Percentiles rank a stretch among this genome's conserved stretches.
These are phyloP conservation scores for Schizophyllum amplum DNA, from an alignment of 1,284 basidiomycete species.

Conservation along the genomic window DNA sequence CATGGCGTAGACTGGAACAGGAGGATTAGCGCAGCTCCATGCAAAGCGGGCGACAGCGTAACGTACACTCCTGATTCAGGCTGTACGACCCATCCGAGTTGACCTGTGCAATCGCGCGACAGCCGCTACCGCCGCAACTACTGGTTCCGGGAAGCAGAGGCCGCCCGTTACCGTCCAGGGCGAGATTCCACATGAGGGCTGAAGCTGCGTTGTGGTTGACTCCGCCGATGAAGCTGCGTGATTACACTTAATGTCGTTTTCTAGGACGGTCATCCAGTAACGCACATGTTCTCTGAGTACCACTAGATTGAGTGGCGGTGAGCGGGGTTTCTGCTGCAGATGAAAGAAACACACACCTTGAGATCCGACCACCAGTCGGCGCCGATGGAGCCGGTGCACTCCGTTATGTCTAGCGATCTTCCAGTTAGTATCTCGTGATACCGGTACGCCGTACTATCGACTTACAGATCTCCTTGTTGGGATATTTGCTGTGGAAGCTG, in stretches of 20 bases:
- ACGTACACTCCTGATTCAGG: slow-evolving; percentile 64
- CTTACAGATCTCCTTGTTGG: slow-evolving; percentile 32
- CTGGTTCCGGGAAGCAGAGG: slow-evolving; percentile 57
- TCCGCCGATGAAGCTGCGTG: slow-evolving; percentile 18
- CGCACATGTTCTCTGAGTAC: slow-evolving; percentile 63
- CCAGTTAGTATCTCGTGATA: too few relatives aligned
- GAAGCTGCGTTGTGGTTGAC: slow-evolving; percentile 33
- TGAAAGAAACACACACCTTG: slow-evolving; percentile 54
- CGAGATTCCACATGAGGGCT: slow-evolving; percentile 70
- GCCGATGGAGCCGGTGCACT: slow-evolving; percentile 39
- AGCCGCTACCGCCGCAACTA: slow-evolving; percentile 57
- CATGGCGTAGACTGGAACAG: slow-evolving; percentile 54
- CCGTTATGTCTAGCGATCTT: slow-evolving; percentile 38
- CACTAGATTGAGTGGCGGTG: too few relatives aligned
- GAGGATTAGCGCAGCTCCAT: neutral
- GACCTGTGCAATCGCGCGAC: slow-evolving; percentile 59
- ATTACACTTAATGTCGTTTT: neutral
- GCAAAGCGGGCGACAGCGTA: neutral
- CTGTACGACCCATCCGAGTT: slow-evolving; percentile 54
- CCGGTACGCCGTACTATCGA: too few relatives aligned
- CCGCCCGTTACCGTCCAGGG: slow-evolving; percentile 46
- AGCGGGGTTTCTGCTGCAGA: too few relatives aligned
- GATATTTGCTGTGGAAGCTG: too few relatives aligned
- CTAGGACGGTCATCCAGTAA: too few relatives aligned
- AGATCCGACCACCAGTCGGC: slow-evolving; percentile 76